These are phyloP conservation scores for Dioscorea zingiberensis DNA, from an alignment of 106 monocot species.

Conservation along the genomic window DNA sequence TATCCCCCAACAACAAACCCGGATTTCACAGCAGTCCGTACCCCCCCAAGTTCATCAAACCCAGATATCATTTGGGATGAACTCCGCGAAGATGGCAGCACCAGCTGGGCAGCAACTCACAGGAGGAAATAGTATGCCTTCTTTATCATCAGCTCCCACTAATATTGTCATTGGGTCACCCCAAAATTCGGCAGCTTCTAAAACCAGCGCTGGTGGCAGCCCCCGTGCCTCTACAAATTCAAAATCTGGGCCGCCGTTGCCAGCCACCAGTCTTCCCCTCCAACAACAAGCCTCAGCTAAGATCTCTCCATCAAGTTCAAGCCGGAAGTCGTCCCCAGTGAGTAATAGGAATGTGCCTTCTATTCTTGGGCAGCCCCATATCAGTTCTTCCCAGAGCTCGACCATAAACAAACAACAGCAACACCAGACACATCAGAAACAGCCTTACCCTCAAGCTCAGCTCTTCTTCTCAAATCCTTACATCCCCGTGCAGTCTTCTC, in stretches of 20 bases:
- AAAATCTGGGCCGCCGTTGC: conserved; percentile 21
- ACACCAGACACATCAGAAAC: conserved; percentile 15
- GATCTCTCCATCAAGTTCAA: conserved; percentile 24
- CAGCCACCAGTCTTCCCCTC: conserved; percentile 1
- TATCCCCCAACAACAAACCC: conserved; percentile 43
- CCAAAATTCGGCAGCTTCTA: conserved; percentile 30
- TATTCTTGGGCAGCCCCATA: conserved; percentile 40
- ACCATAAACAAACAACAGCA: conserved; percentile 11
- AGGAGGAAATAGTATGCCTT: conserved; percentile 13
- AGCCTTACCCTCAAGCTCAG: conserved; percentile 30
- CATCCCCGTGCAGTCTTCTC: conserved; percentile 16
- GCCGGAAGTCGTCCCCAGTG: conserved; percentile 26
- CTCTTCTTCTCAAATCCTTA: conserved; percentile 42
- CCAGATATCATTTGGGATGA: conserved; percentile 73
- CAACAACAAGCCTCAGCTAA: conserved; percentile 44
- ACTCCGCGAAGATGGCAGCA: conserved; percentile 11
- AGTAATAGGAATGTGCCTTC: conserved; percentile 27
- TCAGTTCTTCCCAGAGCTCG: conserved; percentile 10
- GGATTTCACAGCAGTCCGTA: conserved; percentile 12
- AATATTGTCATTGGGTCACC: conserved; percentile 29
- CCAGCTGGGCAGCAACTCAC: neutral
- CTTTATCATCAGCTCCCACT: conserved; percentile 23
- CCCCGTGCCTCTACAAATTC: conserved; percentile 35
- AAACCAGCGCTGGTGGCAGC: conserved; percentile 35
- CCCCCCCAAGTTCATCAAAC: conserved; percentile 28